These are phyloP conservation scores for Diplogelasinospora grovesii DNA, from an alignment of 495 filamentous ascomycete species.

Conservation along the genomic window DNA sequence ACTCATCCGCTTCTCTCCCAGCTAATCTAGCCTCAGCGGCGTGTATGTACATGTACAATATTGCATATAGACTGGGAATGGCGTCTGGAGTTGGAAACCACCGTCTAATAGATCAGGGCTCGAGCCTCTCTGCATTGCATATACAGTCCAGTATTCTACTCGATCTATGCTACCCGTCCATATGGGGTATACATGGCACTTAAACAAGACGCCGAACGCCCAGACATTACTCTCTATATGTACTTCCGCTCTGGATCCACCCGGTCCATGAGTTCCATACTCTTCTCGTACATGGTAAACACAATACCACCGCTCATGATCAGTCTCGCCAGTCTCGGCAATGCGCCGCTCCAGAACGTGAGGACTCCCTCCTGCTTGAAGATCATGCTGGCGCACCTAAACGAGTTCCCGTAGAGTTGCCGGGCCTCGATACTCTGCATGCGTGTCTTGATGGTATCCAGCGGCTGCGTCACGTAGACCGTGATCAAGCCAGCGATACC, in stretches of 20 bases:
- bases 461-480: conserved; percentile 83
- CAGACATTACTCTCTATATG: conserved; percentile 43
- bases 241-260: conserved; percentile 82
- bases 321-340: conserved; percentile 76
- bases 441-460: conserved; percentile 93
- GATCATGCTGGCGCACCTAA: conserved; percentile 76
- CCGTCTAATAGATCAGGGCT: too few relatives aligned
- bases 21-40: background rate
- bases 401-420: conserved; percentile 77
- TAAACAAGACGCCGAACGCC: conserved; percentile 1
- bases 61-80: conserved; percentile 17
- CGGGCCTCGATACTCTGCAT: conserved; percentile 96
- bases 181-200: conserved; percentile 7
- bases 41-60: conserved; percentile 5
- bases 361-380: conserved; percentile 82
- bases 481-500: conserved; percentile 87
- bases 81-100: conserved; percentile 18
- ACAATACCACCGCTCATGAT: conserved; percentile 94
- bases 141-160: too few relatives aligned
- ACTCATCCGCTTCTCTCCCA: conserved; percentile 50
- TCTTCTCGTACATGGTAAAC: conserved; percentile 99
- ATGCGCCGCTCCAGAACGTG: conserved; percentile 89
- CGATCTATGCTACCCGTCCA: conserved; percentile 12
- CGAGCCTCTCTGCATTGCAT: too few relatives aligned
- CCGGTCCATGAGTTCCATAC: conserved; percentile 77